Percentiles rank a stretch among this genome's conserved stretches.
These are phyloP conservation scores for Sarocladium brachiariae DNA, from an alignment of 2,329 filamentous ascomycete genomes.

Conservation along the genomic window DNA sequence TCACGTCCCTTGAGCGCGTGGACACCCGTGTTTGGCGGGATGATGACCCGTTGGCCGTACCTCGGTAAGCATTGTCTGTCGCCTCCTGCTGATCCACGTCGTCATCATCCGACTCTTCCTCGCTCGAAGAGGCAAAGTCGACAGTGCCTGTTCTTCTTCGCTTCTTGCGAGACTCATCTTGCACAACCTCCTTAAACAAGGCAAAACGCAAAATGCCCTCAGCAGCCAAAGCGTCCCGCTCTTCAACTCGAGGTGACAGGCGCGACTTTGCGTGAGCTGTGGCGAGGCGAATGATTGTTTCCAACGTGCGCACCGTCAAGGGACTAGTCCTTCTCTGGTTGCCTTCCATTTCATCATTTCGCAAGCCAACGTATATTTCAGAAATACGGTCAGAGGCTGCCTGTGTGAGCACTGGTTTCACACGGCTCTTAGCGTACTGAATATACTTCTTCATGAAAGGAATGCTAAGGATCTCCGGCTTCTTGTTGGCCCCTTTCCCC, in stretches of 20 bases:
- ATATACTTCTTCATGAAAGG: constrained; percentile 99
- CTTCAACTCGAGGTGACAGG: constrained; percentile 80
- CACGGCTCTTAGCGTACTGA: constrained; percentile 88
- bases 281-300: constrained; percentile 95
- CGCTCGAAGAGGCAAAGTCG: constrained; percentile 51
- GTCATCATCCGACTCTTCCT: constrained; percentile 52
- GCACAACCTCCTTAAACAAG: constrained; percentile 90
- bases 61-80: constrained; percentile 16
- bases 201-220: constrained; percentile 90
- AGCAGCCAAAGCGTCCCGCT: constrained; percentile 79
- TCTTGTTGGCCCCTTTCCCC: constrained; percentile 66
- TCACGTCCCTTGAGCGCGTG: constrained; percentile 13
- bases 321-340: constrained; percentile 91
- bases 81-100: constrained; percentile 33
- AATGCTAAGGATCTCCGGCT: constrained; percentile 85
- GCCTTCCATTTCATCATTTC: constrained; percentile 92
- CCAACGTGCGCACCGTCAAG: constrained; percentile 92
- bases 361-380: constrained; percentile 80
- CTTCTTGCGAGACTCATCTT: constrained; percentile 74
- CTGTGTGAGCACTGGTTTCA: constrained; percentile 85
- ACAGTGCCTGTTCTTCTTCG: constrained; percentile 62
- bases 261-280: constrained; percentile 93
- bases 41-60: constrained; percentile 31
- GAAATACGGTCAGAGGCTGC: constrained; percentile 89
- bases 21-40: constrained; percentile 25